Evolutionary conservation across 371 early-diverging fungal species (phyloP), one percentile per base, ranked within the genome.

Genomic region (Zancudomyces culisetae): DNA sequence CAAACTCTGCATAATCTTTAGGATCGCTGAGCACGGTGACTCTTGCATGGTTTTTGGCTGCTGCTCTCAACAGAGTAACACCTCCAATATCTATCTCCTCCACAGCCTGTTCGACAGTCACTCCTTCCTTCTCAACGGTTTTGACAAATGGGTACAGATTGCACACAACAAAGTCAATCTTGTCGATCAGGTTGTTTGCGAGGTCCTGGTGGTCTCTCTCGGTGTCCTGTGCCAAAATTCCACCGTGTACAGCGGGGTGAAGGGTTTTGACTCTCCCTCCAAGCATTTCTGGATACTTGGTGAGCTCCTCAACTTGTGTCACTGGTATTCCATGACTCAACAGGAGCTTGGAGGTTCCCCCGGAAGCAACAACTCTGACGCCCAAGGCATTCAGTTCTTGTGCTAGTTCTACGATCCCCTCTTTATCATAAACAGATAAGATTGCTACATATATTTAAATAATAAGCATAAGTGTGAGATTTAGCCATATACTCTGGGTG

Each of bases 21-120:
- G 95, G 94, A 64, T 96, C 95, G 47, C 83, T 84, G 29, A 91
- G 65, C 42, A 96, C 80, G 46, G 87, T 79, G 42, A 94, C 95
- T 45, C 97, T 84, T 24, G 80, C 84, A 63, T 94, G 95, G 74
- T 96, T 96, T 81, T 96, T 96, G 60, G 97, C 97, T 55, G 95
- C 97, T 53, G 97, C 97, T 55, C 97, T 83, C 46, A 94, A 75
- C 52, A 96, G 76, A 19, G 97, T 94, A 40, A 96, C 97, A 62
- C 97, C 97, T 63, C 93, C 96, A 66, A 96, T 96, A 63, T 96
- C 97, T 60, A 96, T 80, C 64, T 96, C 93, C 66, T 96, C 97
- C 49, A 96, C 91, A 52, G 93, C 94, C 62, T 90, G 76, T 27
- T 91, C 73, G 59, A 94, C 79, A 42, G 92, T 90, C 24, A 93